phyloP scores from a whole-genome alignment of 257 asterid species.

The Przewalskia tangutica region DNA sequence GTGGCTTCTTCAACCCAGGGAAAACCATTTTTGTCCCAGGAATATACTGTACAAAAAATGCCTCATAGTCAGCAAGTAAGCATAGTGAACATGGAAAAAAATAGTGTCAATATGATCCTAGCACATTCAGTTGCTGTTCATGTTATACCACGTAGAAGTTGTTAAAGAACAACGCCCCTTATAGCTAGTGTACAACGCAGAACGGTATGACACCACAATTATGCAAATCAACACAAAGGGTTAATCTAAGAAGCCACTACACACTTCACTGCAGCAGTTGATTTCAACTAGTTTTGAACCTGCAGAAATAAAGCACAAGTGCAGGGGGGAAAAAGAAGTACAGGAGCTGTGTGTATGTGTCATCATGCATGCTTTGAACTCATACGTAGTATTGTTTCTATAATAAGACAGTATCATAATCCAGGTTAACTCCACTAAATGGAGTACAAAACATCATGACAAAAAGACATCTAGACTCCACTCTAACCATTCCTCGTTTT shows the following conservation, averaged over 20 bases:
- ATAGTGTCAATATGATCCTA: neutral
- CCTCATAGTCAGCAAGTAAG: neutral
- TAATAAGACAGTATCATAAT: neutral
- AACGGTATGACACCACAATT: neutral
- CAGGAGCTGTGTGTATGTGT: neutral
- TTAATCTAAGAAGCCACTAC: neutral
- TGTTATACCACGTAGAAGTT: neutral
- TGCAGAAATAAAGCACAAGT: neutral
- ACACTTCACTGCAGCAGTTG: neutral
- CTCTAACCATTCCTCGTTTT: neutral
- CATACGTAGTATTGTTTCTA: neutral
- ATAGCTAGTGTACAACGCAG: neutral
- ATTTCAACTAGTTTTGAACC: neutral
- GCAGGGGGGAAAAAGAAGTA: neutral
- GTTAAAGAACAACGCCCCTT: neutral
- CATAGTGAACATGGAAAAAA: neutral
- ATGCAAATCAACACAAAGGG: neutral
- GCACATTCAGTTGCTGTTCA: neutral
- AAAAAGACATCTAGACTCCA: neutral
- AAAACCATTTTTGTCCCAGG: slow-evolving; percentile 98
- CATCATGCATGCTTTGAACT: neutral
- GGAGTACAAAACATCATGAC: neutral
- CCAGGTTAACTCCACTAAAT: neutral
- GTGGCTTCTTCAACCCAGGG: slow-evolving; percentile 97
- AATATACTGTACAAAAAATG: slow-evolving; percentile 53